A percentile compares a stretch with the other conserved stretches of the same genome.
These are phyloP conservation scores for Lactifluus volemus DNA, from an alignment of 768 basidiomycete species.

Conservation along the genomic window DNA sequence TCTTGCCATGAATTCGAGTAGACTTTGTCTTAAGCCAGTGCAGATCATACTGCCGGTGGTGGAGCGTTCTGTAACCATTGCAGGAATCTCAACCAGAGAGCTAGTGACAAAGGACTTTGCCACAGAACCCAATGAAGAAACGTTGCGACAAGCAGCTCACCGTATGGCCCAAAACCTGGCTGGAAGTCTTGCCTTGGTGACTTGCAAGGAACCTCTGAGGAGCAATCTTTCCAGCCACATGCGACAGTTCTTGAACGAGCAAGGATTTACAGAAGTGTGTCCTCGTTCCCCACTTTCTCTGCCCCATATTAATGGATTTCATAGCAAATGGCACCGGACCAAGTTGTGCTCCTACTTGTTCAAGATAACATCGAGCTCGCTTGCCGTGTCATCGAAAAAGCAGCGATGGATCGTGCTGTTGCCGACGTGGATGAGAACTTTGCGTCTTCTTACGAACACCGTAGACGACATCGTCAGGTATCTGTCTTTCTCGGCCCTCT, in stretches of 20 bases:
- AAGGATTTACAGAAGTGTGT: conserved; percentile 80
- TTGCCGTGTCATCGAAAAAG: conserved; percentile 91
- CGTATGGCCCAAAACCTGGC: conserved; percentile 96
- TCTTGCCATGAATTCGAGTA: not conserved
- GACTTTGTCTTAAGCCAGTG: conserved; percentile 2
- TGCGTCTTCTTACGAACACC: conserved; percentile 66
- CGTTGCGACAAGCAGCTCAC: conserved; percentile 85
- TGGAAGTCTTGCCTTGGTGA: conserved; percentile 91
- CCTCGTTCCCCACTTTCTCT: not conserved
- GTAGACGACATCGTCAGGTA: conserved; percentile 83
- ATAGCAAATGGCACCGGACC: conserved; percentile 70
- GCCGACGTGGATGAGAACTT: conserved; percentile 91
- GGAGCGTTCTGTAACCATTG: conserved; percentile 96
- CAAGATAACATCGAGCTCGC: conserved; percentile 91
- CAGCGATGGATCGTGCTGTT: conserved; percentile 93
- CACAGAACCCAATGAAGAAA: conserved; percentile 84
- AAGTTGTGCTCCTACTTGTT: conserved; percentile 69
- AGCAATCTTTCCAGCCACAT: conserved; percentile 86
- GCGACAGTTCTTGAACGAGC: conserved; percentile 72
- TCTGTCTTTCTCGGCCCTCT: conserved; percentile 18
- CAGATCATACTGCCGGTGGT: conserved; percentile 96
- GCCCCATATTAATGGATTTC: conserved; percentile 8
- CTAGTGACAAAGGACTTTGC: conserved; percentile 94
- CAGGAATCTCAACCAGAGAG: conserved; percentile 94
- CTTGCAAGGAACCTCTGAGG: conserved; percentile 94